Percentiles rank a stretch among this genome's conserved stretches.
phyloP scores from a whole-genome alignment of 164 flowering plant genomes.

The Taxillus chinensis region DNA sequence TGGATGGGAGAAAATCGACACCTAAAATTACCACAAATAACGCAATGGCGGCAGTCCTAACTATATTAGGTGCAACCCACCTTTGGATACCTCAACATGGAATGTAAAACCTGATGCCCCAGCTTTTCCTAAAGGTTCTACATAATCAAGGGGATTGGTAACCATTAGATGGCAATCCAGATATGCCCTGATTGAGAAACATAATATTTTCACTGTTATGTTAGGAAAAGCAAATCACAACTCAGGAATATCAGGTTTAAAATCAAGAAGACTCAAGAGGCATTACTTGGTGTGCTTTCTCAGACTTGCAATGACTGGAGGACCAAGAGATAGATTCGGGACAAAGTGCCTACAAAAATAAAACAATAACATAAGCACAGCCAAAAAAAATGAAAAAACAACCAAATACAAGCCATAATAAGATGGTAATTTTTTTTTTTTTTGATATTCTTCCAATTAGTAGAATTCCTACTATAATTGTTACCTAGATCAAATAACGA shows the following conservation, averaged over 20 bases:
- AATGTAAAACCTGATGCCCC: conserved; percentile 99
- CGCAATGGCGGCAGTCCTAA: not conserved
- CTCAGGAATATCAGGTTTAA: conserved; percentile 2
- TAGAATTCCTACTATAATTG: too few species aligned
- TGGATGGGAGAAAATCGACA: not conserved
- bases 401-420: not conserved
- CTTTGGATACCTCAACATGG: conserved; percentile 88
- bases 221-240: not conserved
- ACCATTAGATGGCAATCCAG: conserved; percentile 99
- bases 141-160: conserved; percentile 96
- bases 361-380: conserved; percentile 11
- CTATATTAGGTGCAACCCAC: conserved; percentile 20
- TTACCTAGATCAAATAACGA: too few species aligned
- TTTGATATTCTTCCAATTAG: too few species aligned
- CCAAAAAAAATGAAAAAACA: not conserved
- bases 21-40: not conserved
- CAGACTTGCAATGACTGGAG: conserved; percentile 89
- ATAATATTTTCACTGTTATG: not conserved
- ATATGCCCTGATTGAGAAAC: conserved; percentile 51
- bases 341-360: conserved; percentile 71
- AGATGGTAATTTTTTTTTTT: too few species aligned
- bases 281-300: conserved; percentile 87
- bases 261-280: not conserved
- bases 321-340: conserved; percentile 92
- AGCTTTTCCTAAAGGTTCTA: conserved; percentile 80